Evolutionary conservation across 139 green algal species (phyloP).

Genomic region (Chlorella ohadii): DNA sequence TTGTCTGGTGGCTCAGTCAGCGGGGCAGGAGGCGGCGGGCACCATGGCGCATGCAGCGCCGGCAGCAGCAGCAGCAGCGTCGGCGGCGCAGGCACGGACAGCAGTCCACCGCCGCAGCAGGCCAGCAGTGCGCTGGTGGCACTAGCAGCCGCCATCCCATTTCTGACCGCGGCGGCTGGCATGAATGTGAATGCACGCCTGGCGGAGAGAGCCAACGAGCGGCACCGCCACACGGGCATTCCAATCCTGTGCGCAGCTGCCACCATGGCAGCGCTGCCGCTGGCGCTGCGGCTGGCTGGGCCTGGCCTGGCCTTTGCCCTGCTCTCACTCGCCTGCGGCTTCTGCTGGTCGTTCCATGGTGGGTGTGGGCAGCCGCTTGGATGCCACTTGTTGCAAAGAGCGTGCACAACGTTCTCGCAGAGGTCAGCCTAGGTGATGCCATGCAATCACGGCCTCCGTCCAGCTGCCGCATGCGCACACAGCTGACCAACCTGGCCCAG

Average conservation of each 20-base stretch:
- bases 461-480: no score
- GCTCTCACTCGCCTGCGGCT: slow-evolving; percentile 32
- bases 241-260: slow-evolving; percentile 27
- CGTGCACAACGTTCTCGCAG: no score
- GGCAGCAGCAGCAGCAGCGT: background rate
- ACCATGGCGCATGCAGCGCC: slow-evolving; percentile 13
- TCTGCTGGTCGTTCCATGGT: slow-evolving; percentile 48
- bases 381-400: no score
- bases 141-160: slow-evolving; percentile 35
- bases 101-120: background rate
- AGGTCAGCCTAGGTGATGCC: no score
- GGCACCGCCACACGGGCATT: slow-evolving; percentile 30
- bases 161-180: slow-evolving; percentile 19
- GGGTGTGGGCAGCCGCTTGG: no score
- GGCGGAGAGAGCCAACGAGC: slow-evolving; percentile 39
- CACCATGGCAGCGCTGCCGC: slow-evolving; percentile 14
- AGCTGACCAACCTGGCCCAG: no score
- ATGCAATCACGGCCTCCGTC: no score
- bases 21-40: background rate
- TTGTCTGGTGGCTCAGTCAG: background rate
- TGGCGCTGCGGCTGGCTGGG: background rate
- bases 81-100: background rate
- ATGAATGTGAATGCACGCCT: slow-evolving; percentile 39
- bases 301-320: slow-evolving; percentile 29
- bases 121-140: slow-evolving; percentile 15